Conservation (phyloP, 345 rosid genomes). For the Orychophragmus violaceus region DNA sequence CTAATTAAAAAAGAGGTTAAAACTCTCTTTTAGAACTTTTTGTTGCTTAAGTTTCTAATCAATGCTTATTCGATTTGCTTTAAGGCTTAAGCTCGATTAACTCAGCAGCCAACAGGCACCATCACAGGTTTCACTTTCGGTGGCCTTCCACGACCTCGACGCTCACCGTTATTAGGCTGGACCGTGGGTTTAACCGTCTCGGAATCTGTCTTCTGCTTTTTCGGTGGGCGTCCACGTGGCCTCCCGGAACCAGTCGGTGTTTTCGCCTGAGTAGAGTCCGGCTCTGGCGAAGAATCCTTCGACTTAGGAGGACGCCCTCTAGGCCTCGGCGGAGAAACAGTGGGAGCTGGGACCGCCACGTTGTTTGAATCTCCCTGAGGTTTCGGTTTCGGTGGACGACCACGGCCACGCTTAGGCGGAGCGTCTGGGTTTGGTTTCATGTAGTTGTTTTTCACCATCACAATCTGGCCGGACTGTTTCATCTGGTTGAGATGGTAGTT, state of each 20-base stretch:
- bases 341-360: conserved; percentile 16
- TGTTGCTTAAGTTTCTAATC: neutral
- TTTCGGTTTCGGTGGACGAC: conserved; percentile 82
- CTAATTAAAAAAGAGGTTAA: neutral
- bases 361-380: neutral
- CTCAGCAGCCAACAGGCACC: conserved; percentile 61
- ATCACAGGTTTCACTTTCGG: conserved; percentile 72
- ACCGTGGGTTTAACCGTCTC: conserved; percentile 3
- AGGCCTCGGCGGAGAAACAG: conserved; percentile 46
- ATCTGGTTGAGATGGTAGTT: conserved; percentile 58
- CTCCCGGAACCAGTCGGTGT: conserved; percentile 29
- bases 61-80: neutral
- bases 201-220: conserved; percentile 37
- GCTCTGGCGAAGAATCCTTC: conserved; percentile 36
- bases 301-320: conserved; percentile 74
- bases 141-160: conserved; percentile 75
- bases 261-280: neutral
- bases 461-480: conserved; percentile 58
- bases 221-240: conserved; percentile 75
- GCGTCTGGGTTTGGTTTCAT: conserved; percentile 65
- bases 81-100: neutral
- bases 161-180: conserved; percentile 13
- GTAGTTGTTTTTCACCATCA: conserved; percentile 63
- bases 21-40: neutral
- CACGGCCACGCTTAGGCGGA: conserved; percentile 87